phyloP scores from a whole-genome alignment of 2,329 filamentous ascomycete species.

The Alternaria brassicae region DNA sequence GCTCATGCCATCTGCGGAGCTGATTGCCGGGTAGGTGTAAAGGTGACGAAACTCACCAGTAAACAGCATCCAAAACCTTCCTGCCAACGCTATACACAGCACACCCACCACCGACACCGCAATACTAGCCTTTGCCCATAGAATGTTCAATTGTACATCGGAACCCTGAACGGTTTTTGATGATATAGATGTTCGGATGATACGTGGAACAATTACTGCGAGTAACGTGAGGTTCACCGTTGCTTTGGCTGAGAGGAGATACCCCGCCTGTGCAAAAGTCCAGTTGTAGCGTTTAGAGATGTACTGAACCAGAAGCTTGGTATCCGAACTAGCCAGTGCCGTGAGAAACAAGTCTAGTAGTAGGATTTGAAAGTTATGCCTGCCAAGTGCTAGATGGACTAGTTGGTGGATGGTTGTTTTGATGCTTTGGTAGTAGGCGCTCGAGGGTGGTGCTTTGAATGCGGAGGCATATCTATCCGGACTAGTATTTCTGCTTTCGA shows the following conservation, averaged over 20 bases:
- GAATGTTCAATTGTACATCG: slow-evolving; percentile 40
- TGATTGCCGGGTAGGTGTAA: neutral
- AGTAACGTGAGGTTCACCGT: slow-evolving; percentile 47
- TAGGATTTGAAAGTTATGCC: slow-evolving; percentile 45
- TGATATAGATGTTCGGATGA: slow-evolving; percentile 41
- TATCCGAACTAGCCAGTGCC: slow-evolving; percentile 49
- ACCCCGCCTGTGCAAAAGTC: slow-evolving; percentile 49
- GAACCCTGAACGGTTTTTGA: slow-evolving; percentile 32
- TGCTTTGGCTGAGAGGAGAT: slow-evolving; percentile 49
- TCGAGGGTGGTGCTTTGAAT: slow-evolving; percentile 29
- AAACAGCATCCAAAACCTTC: slow-evolving; percentile 44
- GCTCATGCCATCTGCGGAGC: neutral
- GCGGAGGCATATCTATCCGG: slow-evolving; percentile 30
- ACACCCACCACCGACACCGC: slow-evolving; percentile 45
- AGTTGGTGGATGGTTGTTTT: slow-evolving; percentile 27
- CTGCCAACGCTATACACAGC: slow-evolving; percentile 41
- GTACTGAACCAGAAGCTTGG: slow-evolving; percentile 49
- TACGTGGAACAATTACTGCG: slow-evolving; percentile 41
- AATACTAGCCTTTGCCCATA: slow-evolving; percentile 43
- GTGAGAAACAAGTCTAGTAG: slow-evolving; percentile 46
- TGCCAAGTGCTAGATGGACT: slow-evolving; percentile 27
- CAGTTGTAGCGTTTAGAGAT: slow-evolving; percentile 51
- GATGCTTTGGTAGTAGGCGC: slow-evolving; percentile 20
- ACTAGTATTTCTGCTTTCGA: slow-evolving; percentile 18
- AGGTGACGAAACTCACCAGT: slow-evolving; percentile 22